Evolutionary conservation across 768 basidiomycete genomes (phyloP), one percentile per base, ranked within the genome.

Genomic region (Suillus ampliporus): DNA sequence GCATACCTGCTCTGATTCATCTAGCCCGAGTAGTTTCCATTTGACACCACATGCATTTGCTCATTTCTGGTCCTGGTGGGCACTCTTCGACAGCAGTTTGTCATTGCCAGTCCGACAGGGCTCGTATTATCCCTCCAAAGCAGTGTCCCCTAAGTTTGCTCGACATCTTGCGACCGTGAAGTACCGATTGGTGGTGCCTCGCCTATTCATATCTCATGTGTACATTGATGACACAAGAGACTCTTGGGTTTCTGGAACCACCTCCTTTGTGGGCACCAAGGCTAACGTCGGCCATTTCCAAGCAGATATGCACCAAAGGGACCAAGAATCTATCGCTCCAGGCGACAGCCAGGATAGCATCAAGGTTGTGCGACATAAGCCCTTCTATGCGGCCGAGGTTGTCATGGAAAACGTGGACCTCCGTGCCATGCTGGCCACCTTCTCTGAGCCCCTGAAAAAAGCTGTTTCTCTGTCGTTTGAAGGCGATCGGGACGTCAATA

Each of bases 21-120:
- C 70, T 7, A 72, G 76, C 40, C 79, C 84, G 38, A 96, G 89
- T 76, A 92, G 85, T 67, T 78, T 98, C 60, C 91, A 99, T 74
- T 84, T 97, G 37, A 92, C 90, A 2, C 94, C 95, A 0, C 89
- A 90, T 66, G 82, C 87, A 3, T 95, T 94, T 68, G 82, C 92
- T 2, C 92, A 95, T 74, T 99, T 99, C 77, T 93, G 90, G 85
- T 84, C 89, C 1, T 97, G 95, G 96, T 96, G 92, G 86, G 80
- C 82, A 43, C 79, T 95, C 5, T 99, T 98, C 69, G 90, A 95
- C 69, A 82, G 87, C 57, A 82, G 82, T 11, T 78, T 94, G 63
- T 89, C 92, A 1, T 80, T 97, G 10, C 95, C 95, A 1, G 90
- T 95, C 50, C 88, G 94, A 10, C 93, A 96, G 70, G 96, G 96